Base-by-base conservation (phyloP, 2,329 filamentous ascomycete species). In the Microsporum canis region DNA sequence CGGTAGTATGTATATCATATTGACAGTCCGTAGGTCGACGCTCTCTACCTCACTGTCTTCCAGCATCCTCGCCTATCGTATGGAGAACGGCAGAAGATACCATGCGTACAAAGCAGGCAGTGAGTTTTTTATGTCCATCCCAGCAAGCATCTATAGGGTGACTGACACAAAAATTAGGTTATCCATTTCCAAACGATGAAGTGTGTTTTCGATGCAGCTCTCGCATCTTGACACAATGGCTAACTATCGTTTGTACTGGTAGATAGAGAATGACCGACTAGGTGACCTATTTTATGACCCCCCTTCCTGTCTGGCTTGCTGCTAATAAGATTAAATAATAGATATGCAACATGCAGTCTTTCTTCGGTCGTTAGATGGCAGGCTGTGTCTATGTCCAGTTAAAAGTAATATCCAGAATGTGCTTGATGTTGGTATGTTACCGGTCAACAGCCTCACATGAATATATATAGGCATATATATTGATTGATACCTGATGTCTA, bases 321-420 rank as follows among this genome's bases (percentile, higher is more conserved):
- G 34, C 75, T 75, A 7, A 78, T 77, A 23, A 64, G 75, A 78
- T 63, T 72, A 77, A 62, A 70, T 47, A 17, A 6, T 76, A 47
- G 69, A 71, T 51, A 64, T 77, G 57, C 68, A 72, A 61, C 75
- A 78, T 64, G 73, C 75, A 61, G 68, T 75, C 59, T 75, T 72
- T 64, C 69, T 68, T 17, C 67, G 75, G 23, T 61, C 73, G 34
- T 66, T 66, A 3, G 72, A 71, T 23, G 73, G 72, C 33, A 69
- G 72, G 34, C 68, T 77, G 2, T 71, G 71, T 62, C 70, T 72
- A 14, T 73, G 75, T 33, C 76, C 76, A 0, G 68, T 78, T 56
- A 58, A 64, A 10, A 61, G 63, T n/a, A 58, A 61, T 17, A 49
- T 71, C 8, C 57, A 62, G 4, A 70, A 68, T 3, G 69, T 76